Evolutionary conservation across 2,329 filamentous ascomycete genomes (phyloP), one percentile per base, ranked within the genome.

Genomic region (Plenodomus lindquistii): DNA sequence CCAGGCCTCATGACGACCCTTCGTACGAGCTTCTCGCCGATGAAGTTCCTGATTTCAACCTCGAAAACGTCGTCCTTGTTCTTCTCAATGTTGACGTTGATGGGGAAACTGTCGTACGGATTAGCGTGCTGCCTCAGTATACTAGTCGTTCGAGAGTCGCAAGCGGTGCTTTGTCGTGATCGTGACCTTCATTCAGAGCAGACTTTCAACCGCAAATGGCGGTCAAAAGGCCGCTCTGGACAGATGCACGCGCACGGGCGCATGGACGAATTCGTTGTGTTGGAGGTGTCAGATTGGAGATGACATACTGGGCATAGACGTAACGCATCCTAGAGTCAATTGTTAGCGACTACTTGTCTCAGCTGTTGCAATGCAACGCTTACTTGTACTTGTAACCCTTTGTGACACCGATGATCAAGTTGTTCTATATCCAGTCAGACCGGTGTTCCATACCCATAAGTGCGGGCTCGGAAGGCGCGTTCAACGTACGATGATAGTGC

Each of bases 61-160:
- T 96, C 89, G 76, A 74, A 88, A 70, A 87, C 80, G 67, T 87
- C 92, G 82, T 97, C 94, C 74, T 79, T 77, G 85, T 93, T 93
- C 88, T 97, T 92, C 73, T 96, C 91, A 68, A 99, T 80, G 85
- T 97, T 97, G 83, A 99, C 93, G 86, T 99, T 99, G 91, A 99
- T 99, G 81, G 94, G 94, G 77, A 99, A 99, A 88, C 65, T 68
- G 37, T n/a, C 20, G 8, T 19, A 18, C 3, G 18, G 22, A 51
- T 66, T 52, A 66, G 61, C 27, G 11, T 15, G 11, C 27, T 31
- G 4, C 27, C 11, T 31, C 11, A 4, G 27, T 45, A 7, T 31
- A 31, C 10, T 13, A 31, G 11, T 31, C 22, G 27, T 8, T 13
- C 4, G 11, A 7, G 15, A 15, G 27, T 31, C 6, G 6, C 16